Conservation (phyloP, 441 rosid species). For the Adansonia grandidieri region DNA sequence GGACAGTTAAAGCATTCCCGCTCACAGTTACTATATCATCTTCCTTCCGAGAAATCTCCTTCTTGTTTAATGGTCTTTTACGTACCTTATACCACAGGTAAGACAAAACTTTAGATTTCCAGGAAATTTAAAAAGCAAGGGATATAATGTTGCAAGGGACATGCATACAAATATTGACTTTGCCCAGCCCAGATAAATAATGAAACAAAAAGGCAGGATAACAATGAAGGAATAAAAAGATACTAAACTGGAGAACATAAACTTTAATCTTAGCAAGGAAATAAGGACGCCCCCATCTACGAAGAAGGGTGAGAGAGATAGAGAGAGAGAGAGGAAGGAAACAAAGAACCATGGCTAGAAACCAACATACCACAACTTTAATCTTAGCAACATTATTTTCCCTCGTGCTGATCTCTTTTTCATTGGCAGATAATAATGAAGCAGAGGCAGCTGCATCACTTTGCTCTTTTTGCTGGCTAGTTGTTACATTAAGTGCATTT, state of each 20-base stretch:
- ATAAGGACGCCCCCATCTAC: neutral
- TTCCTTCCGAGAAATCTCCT: conserved; percentile 87
- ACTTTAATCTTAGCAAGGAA: neutral
- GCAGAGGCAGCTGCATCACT: conserved; percentile 61
- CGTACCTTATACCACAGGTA: conserved; percentile 62
- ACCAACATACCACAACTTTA: conserved; percentile 89
- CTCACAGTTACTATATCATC: conserved; percentile 82
- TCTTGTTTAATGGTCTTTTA: conserved; percentile 95
- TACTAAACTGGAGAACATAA: neutral
- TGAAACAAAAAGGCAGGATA: conserved; percentile 1
- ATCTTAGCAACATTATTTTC: conserved; percentile 92
- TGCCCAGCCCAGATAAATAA: neutral
- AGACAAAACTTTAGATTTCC: conserved; percentile 9
- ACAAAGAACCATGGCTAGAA: neutral
- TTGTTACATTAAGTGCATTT: conserved; percentile 58
- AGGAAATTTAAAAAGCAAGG: neutral
- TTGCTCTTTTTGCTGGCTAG: conserved; percentile 50
- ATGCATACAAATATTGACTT: neutral
- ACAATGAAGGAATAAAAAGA: neutral
- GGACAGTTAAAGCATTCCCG: conserved; percentile 79
- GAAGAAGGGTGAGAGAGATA: neutral
- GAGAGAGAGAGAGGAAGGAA: neutral
- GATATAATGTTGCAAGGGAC: neutral
- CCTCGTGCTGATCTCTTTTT: conserved; percentile 66
- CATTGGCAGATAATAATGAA: conserved; percentile 46